phyloP scores from a whole-genome alignment of 2,329 filamentous ascomycete species.

The Neofusicoccum ribis region DNA sequence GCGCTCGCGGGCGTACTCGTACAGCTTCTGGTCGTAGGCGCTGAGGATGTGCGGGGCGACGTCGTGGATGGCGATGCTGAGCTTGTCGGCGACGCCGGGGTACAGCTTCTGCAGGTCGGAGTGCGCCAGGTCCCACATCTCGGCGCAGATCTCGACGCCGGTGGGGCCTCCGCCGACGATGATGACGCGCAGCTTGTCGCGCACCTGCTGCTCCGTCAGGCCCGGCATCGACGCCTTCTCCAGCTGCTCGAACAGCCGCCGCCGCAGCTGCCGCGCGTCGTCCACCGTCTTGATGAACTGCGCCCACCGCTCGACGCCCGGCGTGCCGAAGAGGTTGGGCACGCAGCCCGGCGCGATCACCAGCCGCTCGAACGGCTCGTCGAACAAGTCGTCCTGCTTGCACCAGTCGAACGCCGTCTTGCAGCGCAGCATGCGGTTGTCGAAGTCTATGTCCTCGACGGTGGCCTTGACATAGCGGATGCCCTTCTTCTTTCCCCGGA shows the following conservation, averaged over 20 bases:
- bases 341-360: conserved; percentile 45
- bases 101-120: conserved; percentile 42
- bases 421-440: conserved; percentile 36
- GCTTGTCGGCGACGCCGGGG: conserved; percentile 41
- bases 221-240: conserved; percentile 38
- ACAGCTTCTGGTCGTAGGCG: conserved; percentile 43
- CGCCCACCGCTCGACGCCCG: conserved; percentile 41
- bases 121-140: conserved; percentile 45
- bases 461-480: conserved; percentile 43
- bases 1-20: conserved; percentile 44
- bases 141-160: conserved; percentile 46
- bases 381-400: conserved; percentile 29
- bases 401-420: conserved; percentile 35
- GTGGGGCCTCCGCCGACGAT: conserved; percentile 46
- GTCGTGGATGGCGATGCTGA: conserved; percentile 47
- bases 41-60: conserved; percentile 44
- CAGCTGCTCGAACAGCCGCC: conserved; percentile 38
- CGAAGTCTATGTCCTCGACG: conserved; percentile 42
- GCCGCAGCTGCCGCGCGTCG: conserved; percentile 37
- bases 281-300: conserved; percentile 40
- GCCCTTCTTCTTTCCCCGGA: conserved; percentile 36
- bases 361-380: conserved; percentile 45
- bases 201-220: conserved; percentile 30
- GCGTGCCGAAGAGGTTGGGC: conserved; percentile 41
- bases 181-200: conserved; percentile 38